phyloP scores from a whole-genome alignment of 2,329 filamentous ascomycete species.

The Fusarium sp. region DNA sequence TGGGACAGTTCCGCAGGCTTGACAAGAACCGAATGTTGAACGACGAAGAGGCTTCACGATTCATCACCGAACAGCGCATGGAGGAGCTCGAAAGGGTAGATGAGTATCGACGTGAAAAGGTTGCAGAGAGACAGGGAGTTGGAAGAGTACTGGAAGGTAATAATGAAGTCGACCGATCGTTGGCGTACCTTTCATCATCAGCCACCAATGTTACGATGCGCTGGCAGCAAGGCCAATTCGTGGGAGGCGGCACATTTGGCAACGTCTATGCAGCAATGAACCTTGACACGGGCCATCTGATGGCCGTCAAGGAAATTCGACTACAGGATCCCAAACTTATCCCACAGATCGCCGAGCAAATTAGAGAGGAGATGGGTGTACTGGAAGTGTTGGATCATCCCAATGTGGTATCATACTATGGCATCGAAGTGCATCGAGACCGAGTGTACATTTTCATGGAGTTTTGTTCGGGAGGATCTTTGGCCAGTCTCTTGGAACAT shows the following conservation, averaged over 20 bases:
- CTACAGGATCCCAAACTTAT: constrained; percentile 97
- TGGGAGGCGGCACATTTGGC: constrained; percentile 95
- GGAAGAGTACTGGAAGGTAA: constrained; percentile 92
- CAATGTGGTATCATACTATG: constrained; percentile 97
- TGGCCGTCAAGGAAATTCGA: constrained; percentile 99
- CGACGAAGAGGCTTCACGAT: constrained; percentile 84
- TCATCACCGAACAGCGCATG: constrained; percentile 80
- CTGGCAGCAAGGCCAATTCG: constrained; percentile 99
- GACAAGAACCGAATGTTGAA: constrained; percentile 79
- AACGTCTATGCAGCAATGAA: constrained; percentile 98
- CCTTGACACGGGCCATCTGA: constrained; percentile 91
- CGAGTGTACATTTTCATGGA: constrained; percentile 99
- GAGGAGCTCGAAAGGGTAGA: constrained; percentile 80
- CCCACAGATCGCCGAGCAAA: constrained; percentile 91
- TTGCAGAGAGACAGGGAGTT: constrained; percentile 86
- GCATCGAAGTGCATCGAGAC: constrained; percentile 97
- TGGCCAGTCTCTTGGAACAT: constrained; percentile 90
- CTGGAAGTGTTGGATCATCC: constrained; percentile 95
- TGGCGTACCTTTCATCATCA: constrained; percentile 92
- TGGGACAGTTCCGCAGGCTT: constrained; percentile 78
- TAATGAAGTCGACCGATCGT: constrained; percentile 93
- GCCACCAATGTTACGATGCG: constrained; percentile 95
- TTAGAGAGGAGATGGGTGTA: constrained; percentile 96
- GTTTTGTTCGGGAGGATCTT: constrained; percentile 93
- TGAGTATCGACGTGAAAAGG: constrained; percentile 77